Conservation (phyloP, 176 grass and related monocot genomes). For the Carex parvula region DNA sequence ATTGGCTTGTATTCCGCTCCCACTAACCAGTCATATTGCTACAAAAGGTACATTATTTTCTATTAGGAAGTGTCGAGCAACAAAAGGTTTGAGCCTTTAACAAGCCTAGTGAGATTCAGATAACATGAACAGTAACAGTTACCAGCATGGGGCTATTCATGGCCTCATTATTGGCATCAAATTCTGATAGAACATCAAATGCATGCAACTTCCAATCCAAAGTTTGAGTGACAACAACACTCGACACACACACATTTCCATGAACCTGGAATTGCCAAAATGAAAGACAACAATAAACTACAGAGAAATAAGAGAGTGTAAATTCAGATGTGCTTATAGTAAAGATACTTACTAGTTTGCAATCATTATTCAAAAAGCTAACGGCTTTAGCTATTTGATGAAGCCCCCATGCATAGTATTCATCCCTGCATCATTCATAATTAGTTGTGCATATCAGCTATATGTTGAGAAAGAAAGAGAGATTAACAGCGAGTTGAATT, state of each 20-base stretch:
- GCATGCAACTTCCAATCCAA: conserved; percentile 99
- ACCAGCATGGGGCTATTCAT: conserved; percentile 78
- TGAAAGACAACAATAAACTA: conserved; percentile 16
- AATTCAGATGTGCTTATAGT: neutral
- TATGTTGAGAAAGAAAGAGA: conserved; percentile 18
- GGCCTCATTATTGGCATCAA: conserved; percentile 75
- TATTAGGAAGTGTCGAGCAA: conserved; percentile 21
- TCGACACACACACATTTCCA: conserved; percentile 88
- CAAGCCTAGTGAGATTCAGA: conserved; percentile 23
- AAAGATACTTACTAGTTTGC: conserved; percentile 77
- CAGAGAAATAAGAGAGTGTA: neutral
- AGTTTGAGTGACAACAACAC: conserved; percentile 95
- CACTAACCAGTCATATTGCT: conserved; percentile 99
- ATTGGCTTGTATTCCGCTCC: conserved; percentile 89
- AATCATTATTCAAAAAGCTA: conserved; percentile 99
- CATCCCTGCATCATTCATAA: conserved; percentile 62
- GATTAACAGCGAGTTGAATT: conserved; percentile 26
- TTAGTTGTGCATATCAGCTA: neutral
- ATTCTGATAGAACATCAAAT: conserved; percentile 97
- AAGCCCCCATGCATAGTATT: conserved; percentile 98
- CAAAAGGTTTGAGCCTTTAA: neutral
- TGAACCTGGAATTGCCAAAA: conserved; percentile 75
- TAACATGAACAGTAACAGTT: conserved; percentile 20
- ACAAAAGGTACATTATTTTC: conserved; percentile 20
- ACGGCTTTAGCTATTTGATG: conserved; percentile 99